phyloP scores from a whole-genome alignment of 2,329 filamentous ascomycete species.

The Gremmenia infestans region DNA sequence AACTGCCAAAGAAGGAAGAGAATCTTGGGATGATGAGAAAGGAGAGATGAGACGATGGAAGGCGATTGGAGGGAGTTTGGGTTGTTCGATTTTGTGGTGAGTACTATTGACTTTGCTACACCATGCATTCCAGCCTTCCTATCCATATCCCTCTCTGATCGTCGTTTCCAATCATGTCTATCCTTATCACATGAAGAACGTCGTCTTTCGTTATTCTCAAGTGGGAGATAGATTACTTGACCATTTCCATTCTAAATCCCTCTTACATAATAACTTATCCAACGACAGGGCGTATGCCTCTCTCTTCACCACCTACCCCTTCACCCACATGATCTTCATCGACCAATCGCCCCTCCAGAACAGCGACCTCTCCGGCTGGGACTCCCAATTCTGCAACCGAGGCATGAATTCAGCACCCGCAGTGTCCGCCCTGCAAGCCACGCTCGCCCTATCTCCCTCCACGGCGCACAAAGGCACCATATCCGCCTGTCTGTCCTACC shows the following conservation, averaged over 20 bases:
- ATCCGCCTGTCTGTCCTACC: conserved; percentile 27
- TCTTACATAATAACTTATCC: neutral
- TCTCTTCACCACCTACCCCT: conserved; percentile 26
- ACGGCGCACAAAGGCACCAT: conserved; percentile 28
- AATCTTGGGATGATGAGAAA: neutral
- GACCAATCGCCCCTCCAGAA: conserved; percentile 32
- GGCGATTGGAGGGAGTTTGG: conserved; percentile 29
- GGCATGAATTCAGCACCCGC: conserved; percentile 27
- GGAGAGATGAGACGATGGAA: conserved; percentile 10
- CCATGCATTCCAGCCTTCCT: no score
- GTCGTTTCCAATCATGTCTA: neutral
- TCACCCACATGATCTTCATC: conserved; percentile 29
- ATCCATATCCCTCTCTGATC: neutral
- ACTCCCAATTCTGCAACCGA: conserved; percentile 25
- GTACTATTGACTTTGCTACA: neutral
- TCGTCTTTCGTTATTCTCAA: neutral
- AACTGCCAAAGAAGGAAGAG: neutral
- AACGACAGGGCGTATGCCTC: conserved; percentile 26
- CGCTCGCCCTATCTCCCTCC: conserved; percentile 19
- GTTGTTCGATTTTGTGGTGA: conserved; percentile 31
- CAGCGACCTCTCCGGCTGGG: conserved; percentile 25
- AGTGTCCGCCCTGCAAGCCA: conserved; percentile 24
- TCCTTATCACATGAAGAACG: neutral
- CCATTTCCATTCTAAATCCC: no score
- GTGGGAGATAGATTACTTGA: no score